A percentile compares a stretch with the other conserved stretches of the same genome.
phyloP scores from a whole-genome alignment of 2,329 filamentous ascomycete genomes.

The Geosmithia morbida region DNA sequence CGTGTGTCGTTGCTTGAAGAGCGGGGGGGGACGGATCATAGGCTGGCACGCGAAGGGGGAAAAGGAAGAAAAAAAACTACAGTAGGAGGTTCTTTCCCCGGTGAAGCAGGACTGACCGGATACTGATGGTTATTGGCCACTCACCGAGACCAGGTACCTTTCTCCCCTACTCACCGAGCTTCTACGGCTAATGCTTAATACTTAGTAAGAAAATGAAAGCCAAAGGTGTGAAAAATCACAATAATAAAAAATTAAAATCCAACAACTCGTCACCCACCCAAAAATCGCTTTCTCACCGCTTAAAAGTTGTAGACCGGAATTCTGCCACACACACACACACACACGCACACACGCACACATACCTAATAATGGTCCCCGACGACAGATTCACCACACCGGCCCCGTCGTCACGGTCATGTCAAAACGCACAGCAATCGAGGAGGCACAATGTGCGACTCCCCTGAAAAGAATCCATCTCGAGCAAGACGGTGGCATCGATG shows the following conservation, averaged over 20 bases:
- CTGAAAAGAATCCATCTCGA: conserved; percentile 12
- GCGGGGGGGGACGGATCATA: no score
- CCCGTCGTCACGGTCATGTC: conserved; percentile 11
- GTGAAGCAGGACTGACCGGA: background rate
- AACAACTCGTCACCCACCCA: conserved; percentile 13
- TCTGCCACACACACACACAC: conserved; percentile 13
- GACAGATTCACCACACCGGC: background rate
- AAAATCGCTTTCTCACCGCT: conserved; percentile 14
- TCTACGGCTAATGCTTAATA: no score
- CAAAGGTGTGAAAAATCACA: background rate
- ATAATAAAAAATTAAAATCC: background rate
- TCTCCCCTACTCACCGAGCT: conserved; percentile 1
- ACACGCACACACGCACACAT: conserved; percentile 4
- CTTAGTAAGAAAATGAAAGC: no score
- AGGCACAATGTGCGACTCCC: conserved; percentile 7
- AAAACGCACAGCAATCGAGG: conserved; percentile 15
- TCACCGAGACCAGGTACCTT: conserved; percentile 5
- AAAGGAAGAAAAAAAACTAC: conserved; percentile 2
- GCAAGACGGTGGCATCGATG: background rate
- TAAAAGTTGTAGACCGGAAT: conserved; percentile 10
- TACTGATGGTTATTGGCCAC: background rate
- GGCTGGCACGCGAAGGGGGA: no score
- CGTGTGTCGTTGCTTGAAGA: no score
- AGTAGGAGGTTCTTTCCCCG: background rate
- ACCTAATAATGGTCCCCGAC: background rate